Evolutionary conservation across 306 rosid genomes (phyloP).

Genomic region (Vicia sativa): DNA sequence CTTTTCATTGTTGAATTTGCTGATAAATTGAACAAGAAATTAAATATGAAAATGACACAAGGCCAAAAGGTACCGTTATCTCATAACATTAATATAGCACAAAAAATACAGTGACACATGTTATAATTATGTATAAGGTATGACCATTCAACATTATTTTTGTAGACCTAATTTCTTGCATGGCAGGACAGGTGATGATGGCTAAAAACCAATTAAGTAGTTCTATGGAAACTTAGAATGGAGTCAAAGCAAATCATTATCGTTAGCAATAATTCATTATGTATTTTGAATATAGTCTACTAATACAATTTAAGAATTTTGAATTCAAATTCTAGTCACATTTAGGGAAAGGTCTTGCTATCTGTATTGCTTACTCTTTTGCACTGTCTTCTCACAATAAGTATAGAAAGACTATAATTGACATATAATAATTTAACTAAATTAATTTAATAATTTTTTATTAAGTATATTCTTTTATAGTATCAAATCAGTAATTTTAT

Average conservation of each 20-base stretch:
- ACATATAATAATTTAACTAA: no score
- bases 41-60: slow-evolving; percentile 31
- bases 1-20: slow-evolving; percentile 37
- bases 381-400: no score
- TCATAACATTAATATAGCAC: slow-evolving; percentile 25
- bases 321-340: no score
- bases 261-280: background rate
- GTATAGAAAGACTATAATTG: no score
- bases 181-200: slow-evolving; percentile 38
- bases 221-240: background rate
- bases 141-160: slow-evolving; percentile 44
- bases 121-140: slow-evolving; percentile 15
- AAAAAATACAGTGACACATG: slow-evolving; percentile 6
- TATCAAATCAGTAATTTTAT: no score
- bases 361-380: no score
- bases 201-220: background rate
- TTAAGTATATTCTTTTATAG: no score
- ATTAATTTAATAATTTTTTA: no score
- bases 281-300: background rate
- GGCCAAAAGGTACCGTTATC: slow-evolving; percentile 7
- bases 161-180: slow-evolving; percentile 37
- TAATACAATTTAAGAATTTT: background rate
- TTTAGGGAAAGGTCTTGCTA: no score
- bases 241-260: background rate
- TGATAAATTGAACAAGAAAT: background rate